Evolutionary conservation across 805 yeast genomes (phyloP), one percentile per base, ranked within the genome.

Genomic region (Wickerhamiella slavikovae): DNA sequence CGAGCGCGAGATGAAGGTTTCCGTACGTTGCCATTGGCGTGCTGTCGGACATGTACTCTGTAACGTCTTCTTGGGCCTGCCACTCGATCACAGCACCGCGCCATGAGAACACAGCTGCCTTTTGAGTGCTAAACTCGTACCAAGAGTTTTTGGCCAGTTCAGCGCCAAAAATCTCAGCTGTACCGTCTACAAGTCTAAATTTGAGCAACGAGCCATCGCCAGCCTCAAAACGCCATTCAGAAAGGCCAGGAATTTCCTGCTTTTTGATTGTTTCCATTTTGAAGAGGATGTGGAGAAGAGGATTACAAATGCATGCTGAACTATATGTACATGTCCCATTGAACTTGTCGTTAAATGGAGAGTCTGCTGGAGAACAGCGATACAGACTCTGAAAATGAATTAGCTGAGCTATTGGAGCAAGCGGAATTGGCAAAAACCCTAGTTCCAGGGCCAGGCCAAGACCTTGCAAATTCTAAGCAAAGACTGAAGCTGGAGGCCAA

Each of bases 101-200:
- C 38, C 66, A 67, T 1, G 82, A 62, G 35, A 55, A 67, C 1
- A 76, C 42, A 10, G 72, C 65, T 3, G 65, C 52, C 31, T 66
- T 67, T 35, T 62, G 53, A 5, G 71, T 72, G 16, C 54, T 49
- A 42, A 77, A 70, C 3, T 51, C 45, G 41, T 69, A 73, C 15
- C 69, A 76, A 1, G 62, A 58, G 34, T 75, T 78, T 25, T 62
- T 57, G 2, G 94, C 77, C 15, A 89, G 62, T 48, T 89, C 99
- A 3, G 94, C 79, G 15, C 98, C 99, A 51, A 75, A 79, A 7
- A 82, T 65, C 53, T 89, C 98, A 2, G 79, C 93, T 2, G 71
- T 61, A 3, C 98, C 99, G 2, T 57, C 54, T 3, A 51, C 34
- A 8, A 73, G 58, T 40, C 57, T 66, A 26, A 76, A 43, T n/a